Percentiles rank a stretch among this genome's conserved stretches.
These are phyloP conservation scores for Xerocomus amazonicus DNA, from an alignment of 1,284 basidiomycete species.

Conservation along the genomic window DNA sequence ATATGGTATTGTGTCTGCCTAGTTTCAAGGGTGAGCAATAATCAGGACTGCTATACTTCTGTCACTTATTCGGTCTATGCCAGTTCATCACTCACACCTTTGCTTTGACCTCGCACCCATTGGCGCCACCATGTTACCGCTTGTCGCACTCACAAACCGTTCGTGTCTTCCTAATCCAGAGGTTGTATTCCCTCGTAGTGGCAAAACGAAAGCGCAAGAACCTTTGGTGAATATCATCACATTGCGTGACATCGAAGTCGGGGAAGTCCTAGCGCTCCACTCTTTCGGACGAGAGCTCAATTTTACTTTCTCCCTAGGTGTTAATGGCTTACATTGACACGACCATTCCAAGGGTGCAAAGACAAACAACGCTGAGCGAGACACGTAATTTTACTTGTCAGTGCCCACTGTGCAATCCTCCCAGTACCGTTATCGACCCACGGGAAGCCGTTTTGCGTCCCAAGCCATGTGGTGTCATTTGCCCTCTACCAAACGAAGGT, in stretches of 20 bases:
- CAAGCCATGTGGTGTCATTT: slow-evolving; percentile 58
- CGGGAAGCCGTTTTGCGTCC: slow-evolving; percentile 69
- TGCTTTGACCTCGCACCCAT: slow-evolving; percentile 76
- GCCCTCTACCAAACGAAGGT: slow-evolving; percentile 58
- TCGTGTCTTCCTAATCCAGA: slow-evolving; percentile 89
- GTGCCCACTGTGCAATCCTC: slow-evolving; percentile 57
- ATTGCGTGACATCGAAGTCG: slow-evolving; percentile 56
- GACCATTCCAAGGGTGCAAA: slow-evolving; percentile 56
- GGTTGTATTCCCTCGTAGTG: slow-evolving; percentile 75
- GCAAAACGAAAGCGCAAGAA: slow-evolving; percentile 41
- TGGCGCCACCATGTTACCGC: slow-evolving; percentile 77
- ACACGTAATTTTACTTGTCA: slow-evolving; percentile 81
- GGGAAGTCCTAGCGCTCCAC: slow-evolving; percentile 45
- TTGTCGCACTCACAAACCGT: slow-evolving; percentile 84
- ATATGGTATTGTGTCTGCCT: slow-evolving; percentile 59
- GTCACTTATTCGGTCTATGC: slow-evolving; percentile 1
- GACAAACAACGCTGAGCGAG: slow-evolving; percentile 59
- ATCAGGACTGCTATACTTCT: not conserved
- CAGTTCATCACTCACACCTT: slow-evolving; percentile 90
- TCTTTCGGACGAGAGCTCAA: slow-evolving; percentile 2
- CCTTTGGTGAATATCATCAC: slow-evolving; percentile 72
- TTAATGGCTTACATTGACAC: slow-evolving; percentile 85
- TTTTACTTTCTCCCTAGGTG: slow-evolving; percentile 35
- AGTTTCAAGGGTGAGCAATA: slow-evolving; percentile 57
- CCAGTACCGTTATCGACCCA: slow-evolving; percentile 48